Evolutionary conservation across 495 filamentous ascomycete species (phyloP), one percentile per base, ranked within the genome.

Genomic region (Talaromyces stipitatus): DNA sequence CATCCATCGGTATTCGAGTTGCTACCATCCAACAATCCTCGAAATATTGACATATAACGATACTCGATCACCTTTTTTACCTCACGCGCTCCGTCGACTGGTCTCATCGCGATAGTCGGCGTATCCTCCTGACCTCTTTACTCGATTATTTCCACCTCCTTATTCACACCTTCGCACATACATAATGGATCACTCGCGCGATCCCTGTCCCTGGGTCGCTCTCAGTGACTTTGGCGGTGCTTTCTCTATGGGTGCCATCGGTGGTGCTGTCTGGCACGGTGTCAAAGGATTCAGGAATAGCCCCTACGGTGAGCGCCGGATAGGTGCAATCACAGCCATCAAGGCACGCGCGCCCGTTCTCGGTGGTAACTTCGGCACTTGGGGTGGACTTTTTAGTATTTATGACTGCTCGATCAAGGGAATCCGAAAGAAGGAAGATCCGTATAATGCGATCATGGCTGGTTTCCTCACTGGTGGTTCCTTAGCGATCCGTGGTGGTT

Each of bases 341-440:
- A 98, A 98, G 79, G 90, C 91, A 54, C 86, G 94, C 59, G 95
- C 94, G 28, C 94, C 94, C 2, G 92, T 97, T 47, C 81, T 97
- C 52, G 94, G 92, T 59, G 94, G 94, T 60, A 98, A 98, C 79
- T 98, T 98, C 61, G 94, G 92, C 62, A 87, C 92, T 29, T 98
- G 92, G 92, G 95, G 94, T 64, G 94, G 94, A 60, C 66, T 97
- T 41, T 97, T 98, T 76, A 88, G 83, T 58, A 92, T 89, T 36
- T 97, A 88, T 68, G 94, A 98, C 74, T 98, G 94, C 76, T 90
- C 91, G n/a, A 88, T 98, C 23, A 97, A 97, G 78, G 92, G 92
- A 45, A 76, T 96, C 33, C 78, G 94, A 60, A 88, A 94, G 76
- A 97, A 96, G 85, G 92, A 98, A 69, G 92, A 97, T 69, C 91